These are phyloP conservation scores for Proliferodiscus dingleyae DNA, from an alignment of 2,329 filamentous ascomycete species.

Conservation along the genomic window DNA sequence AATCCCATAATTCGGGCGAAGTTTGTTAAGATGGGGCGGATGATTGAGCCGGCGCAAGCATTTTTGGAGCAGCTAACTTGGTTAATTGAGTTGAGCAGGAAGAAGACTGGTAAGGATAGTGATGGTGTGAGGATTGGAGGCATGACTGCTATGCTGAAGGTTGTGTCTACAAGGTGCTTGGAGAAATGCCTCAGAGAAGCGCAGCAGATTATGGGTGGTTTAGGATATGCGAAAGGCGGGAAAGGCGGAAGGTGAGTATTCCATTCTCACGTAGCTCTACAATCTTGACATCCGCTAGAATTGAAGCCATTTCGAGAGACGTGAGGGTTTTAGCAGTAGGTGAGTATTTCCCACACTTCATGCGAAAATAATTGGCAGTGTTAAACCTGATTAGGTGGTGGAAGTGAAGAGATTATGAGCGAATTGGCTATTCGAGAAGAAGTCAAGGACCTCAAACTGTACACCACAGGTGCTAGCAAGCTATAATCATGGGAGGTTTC, in stretches of 20 bases:
- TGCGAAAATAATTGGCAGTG: background rate
- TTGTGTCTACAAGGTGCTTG: constrained; percentile 46
- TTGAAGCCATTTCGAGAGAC: constrained; percentile 51
- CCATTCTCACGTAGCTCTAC: background rate
- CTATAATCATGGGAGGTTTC: constrained; percentile 11
- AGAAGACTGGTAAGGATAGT: constrained; percentile 9
- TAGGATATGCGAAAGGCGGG: constrained; percentile 46
- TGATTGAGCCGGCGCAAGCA: constrained; percentile 57
- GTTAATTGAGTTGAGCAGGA: constrained; percentile 25
- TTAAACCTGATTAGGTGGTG: constrained; percentile 24
- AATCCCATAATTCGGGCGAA: constrained; percentile 57
- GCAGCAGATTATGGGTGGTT: constrained; percentile 50
- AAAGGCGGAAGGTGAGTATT: constrained; percentile 36
- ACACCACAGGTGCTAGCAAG: constrained; percentile 22
- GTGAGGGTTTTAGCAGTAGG: constrained; percentile 41
- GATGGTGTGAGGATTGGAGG: constrained; percentile 42
- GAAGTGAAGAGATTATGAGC: constrained; percentile 32
- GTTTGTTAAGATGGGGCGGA: constrained; percentile 52
- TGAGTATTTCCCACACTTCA: constrained; percentile 14
- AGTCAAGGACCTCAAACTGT: constrained; percentile 27
- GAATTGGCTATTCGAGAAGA: constrained; percentile 30
- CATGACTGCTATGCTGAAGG: constrained; percentile 47
- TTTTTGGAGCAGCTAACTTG: constrained; percentile 57
- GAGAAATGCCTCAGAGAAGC: constrained; percentile 50
- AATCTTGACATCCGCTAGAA: constrained; percentile 27